These are phyloP conservation scores for Ceratocystis cubensis DNA, from an alignment of 2,329 filamentous ascomycete species.

Conservation along the genomic window DNA sequence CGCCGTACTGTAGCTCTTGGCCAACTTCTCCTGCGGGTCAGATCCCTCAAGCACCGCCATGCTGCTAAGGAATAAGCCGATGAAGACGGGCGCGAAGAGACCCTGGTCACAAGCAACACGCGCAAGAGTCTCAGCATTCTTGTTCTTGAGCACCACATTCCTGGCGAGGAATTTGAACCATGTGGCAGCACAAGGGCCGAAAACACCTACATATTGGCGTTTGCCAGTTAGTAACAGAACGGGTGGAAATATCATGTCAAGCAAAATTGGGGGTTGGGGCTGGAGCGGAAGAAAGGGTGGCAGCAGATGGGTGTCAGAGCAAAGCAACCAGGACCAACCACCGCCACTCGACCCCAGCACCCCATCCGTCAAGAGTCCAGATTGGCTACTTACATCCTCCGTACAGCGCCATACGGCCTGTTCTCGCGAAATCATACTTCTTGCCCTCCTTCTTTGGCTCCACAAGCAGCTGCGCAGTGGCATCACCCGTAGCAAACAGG, in stretches of 20 bases:
- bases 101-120: conserved; percentile 72
- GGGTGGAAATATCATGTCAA: conserved; percentile 1
- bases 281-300: not conserved
- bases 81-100: conserved; percentile 71
- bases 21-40: conserved; percentile 51
- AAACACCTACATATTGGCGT: conserved; percentile 44
- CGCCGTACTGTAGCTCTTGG: conserved; percentile 56
- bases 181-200: conserved; percentile 74
- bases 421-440: conserved; percentile 56
- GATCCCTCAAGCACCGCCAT: conserved; percentile 73
- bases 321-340: no score
- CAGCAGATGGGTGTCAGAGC: no score
- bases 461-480: conserved; percentile 80
- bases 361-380: not conserved
- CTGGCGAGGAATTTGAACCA: conserved; percentile 75
- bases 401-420: conserved; percentile 67
- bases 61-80: conserved; percentile 66
- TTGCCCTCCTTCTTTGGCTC: conserved; percentile 63
- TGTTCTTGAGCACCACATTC: conserved; percentile 50
- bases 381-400: conserved; percentile 49
- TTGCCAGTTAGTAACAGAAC: not conserved
- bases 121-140: conserved; percentile 58
- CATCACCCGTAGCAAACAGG: conserved; percentile 84
- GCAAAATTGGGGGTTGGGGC: not conserved
- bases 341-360: not conserved